Percentiles rank a stretch among this genome's conserved stretches.
Conservation (phyloP, 2,329 filamentous ascomycete species). For the Nothophoma quercina region DNA sequence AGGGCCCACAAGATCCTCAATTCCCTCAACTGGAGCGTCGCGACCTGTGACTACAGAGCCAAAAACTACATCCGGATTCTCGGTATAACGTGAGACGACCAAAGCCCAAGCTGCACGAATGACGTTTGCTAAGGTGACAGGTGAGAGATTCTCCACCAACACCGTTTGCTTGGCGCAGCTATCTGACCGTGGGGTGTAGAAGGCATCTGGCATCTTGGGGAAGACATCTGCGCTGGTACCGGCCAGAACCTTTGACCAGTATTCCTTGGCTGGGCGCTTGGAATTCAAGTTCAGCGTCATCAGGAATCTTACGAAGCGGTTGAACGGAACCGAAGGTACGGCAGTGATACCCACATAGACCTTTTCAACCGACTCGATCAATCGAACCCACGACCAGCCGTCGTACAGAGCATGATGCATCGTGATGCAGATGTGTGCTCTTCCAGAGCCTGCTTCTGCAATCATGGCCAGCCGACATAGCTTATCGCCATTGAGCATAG, state of each 20-base stretch:
- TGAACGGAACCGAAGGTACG: not conserved
- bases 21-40: slow-evolving; percentile 25
- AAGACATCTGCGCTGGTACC: not conserved
- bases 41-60: slow-evolving; percentile 25
- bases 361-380: not conserved
- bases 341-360: not conserved
- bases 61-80: slow-evolving; percentile 32
- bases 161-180: not conserved
- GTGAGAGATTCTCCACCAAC: slow-evolving; percentile 25
- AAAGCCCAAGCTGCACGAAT: slow-evolving; percentile 36
- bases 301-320: not conserved
- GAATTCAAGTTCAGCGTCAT: not conserved
- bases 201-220: not conserved
- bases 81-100: slow-evolving; percentile 30
- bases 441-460: too few relatives aligned
- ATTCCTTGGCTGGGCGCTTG: not conserved
- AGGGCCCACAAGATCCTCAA: slow-evolving; percentile 47
- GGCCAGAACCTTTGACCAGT: not conserved
- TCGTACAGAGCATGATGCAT: slow-evolving; percentile 53
- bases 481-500: too few relatives aligned
- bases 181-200: not conserved
- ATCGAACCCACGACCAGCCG: slow-evolving; percentile 46
- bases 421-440: not conserved
- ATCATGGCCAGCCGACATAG: too few relatives aligned
- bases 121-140: slow-evolving; percentile 37